Evolutionary conservation across 73 alveolate genomes (phyloP).

Genomic region (Blepharisma stoltei): DNA sequence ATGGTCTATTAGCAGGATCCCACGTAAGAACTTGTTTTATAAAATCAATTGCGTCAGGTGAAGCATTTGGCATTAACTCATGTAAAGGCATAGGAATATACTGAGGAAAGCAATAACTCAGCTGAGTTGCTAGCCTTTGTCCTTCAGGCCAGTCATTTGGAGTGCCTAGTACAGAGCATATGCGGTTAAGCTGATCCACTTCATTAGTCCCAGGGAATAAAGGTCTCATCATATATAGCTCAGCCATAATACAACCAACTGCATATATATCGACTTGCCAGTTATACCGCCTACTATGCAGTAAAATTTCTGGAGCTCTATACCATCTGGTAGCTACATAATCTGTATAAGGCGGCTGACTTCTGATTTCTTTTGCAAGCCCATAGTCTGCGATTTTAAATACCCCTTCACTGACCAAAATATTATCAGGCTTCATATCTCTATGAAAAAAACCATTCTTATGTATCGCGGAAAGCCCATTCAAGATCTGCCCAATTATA

Average conservation of each 20-base stretch:
- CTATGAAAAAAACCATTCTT: constrained; percentile 93
- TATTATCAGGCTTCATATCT: constrained; percentile 85
- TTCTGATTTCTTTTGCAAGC: constrained; percentile 92
- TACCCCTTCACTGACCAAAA: constrained; percentile 78
- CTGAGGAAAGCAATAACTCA: constrained; percentile 88
- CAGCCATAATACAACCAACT: constrained; percentile 97
- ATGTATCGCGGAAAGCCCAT: constrained; percentile 94
- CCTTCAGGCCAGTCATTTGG: constrained; percentile 98
- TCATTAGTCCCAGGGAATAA: constrained; percentile 93
- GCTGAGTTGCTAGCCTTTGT: constrained; percentile 76
- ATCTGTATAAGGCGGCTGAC: constrained; percentile 96
- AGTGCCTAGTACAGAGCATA: constrained; percentile 91
- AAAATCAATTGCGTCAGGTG: constrained; percentile 91
- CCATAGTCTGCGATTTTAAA: constrained; percentile 98
- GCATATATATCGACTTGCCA: constrained; percentile 98
- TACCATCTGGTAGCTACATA: constrained; percentile 98
- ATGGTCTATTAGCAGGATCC: constrained; percentile 93
- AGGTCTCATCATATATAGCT: constrained; percentile 89
- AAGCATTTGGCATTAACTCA: constrained; percentile 85
- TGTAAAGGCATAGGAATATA: constrained; percentile 73
- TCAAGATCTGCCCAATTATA: constrained; percentile 79
- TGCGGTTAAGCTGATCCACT: constrained; percentile 85
- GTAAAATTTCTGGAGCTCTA: constrained; percentile 95
- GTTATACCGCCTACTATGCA: constrained; percentile 80
- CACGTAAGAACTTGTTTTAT: constrained; percentile 85